Base-by-base conservation (phyloP, 2,329 filamentous ascomycete genomes). In the Sporothrix variecibatus region DNA sequence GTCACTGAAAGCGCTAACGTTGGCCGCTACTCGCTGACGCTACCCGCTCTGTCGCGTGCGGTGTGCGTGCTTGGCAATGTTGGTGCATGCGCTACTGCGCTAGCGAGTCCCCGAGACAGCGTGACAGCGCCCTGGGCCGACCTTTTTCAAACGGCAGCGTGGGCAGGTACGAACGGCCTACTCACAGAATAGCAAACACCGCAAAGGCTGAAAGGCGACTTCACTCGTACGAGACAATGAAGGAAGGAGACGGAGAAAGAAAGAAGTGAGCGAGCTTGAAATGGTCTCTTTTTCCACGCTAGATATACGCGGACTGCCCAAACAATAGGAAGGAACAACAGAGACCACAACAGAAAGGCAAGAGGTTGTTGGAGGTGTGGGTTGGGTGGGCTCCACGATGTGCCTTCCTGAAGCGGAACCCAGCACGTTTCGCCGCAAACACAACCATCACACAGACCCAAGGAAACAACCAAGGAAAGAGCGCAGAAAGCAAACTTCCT, bases 381-480 rank as follows among this genome's bases (percentile, higher is more conserved):
- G 62, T 17, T 67, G 62, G 62, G 9, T 40, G 60, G 34, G 31
- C 38, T 20, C 62, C 38, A 46, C 65, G 43, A 69, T 71, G 17
- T 38, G 34, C 69, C 53, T 71, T 71, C 53, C 53, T 60, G 34
- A 71, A 71, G 17, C 53, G 69, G 68, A 71, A 71, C 17, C 34
- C 23, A 34, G 28, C 26, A 49, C 43, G 26, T 69, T 53, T 51
- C 26, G 43, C 8, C 17, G 43, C 26, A n/a, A 49, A 17, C 31
- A 4, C 58, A 23, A 20, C 31, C n/a, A 8, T 40, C 20, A 70
- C 28, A 40, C 46, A 53, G 46, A 26, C 43, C 49, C 53, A 56
- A 11, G 12, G 4, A 65, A 65, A 67, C 8, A 62, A 49, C 67
- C 53, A 56, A 9, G 62, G n/a, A 65, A 65, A 67, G 58, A 62